Base-by-base conservation (phyloP, 495 filamentous ascomycete species). In the Xylaria venustula region DNA sequence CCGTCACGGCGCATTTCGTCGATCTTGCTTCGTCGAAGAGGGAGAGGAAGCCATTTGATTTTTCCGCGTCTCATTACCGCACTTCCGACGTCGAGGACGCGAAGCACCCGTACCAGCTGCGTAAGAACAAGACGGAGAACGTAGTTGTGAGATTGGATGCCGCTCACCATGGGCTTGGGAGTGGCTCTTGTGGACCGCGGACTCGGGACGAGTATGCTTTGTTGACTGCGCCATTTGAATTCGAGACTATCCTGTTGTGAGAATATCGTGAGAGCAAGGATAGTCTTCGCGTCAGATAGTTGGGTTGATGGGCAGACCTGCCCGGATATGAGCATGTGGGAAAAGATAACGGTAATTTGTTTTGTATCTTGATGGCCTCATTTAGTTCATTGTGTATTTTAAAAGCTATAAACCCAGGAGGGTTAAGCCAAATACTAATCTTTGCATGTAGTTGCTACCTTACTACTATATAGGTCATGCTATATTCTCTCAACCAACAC, bases 121-220 rank as follows among this genome's bases (percentile, higher is more conserved):
- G 66, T 0, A 76, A 75, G 47, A 71, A 74, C 60, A 73, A 75
- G 36, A 77, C 74, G 45, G 73, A 83, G 11, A 74, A 72, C 14
- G 79, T 86, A 23, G 69, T 85, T 45, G 45, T 90, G 59, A 74
- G 85, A 56, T 69, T 88, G 4, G 86, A 88, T 77, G 79, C 74
- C 7, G 74, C 68, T 32, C 79, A 81, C 55, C 78, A 79, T 55
- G 85, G 85, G 0, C 71, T 88, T 0, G 85, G 85, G 2, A 87
- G 78, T n/a, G 85, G 77, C 19, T 80, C 80, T 17, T 87, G 85
- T 69, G 85, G 85, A n/a, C 85, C 85, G 0, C 73, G 74, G 22
- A 83, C 82, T 1, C 70, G 80, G 67, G 79, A 85, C 19, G 73
- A 85, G 66, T 79, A 83, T 68, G 64, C 71, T 32, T 64, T 84